phyloP scores from a whole-genome alignment of 106 monocot species.

The Narthecium ossifragum region DNA sequence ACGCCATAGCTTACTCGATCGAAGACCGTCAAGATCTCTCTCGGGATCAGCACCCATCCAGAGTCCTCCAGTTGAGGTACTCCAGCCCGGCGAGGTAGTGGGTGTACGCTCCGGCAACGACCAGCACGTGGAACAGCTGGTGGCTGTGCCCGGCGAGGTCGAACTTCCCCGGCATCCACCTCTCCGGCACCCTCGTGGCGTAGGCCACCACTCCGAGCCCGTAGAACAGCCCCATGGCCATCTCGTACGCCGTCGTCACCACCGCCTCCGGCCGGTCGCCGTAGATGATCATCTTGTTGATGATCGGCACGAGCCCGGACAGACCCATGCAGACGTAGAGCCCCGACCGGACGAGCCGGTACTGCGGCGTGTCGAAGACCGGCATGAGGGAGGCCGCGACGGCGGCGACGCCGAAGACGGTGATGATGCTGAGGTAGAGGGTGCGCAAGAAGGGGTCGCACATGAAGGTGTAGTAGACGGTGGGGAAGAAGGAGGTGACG shows the following conservation, averaged over 20 bases:
- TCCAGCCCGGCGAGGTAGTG: constrained; percentile 62
- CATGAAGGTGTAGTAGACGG: constrained; percentile 71
- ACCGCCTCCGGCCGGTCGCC: constrained; percentile 47
- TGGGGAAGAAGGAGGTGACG: constrained; percentile 78
- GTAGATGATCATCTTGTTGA: constrained; percentile 53
- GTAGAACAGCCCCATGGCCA: constrained; percentile 48
- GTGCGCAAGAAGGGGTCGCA: constrained; percentile 56
- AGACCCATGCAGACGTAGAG: constrained; percentile 67
- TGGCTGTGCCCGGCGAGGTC: constrained; percentile 71
- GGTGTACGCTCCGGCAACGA: constrained; percentile 68
- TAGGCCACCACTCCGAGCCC: constrained; percentile 56
- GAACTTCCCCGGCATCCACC: constrained; percentile 74
- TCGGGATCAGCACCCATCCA: constrained; percentile 29
- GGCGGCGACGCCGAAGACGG: constrained; percentile 46
- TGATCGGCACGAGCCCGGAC: constrained; percentile 60
- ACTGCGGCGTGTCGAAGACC: constrained; percentile 44
- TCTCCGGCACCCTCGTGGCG: constrained; percentile 52
- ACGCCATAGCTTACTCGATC: not conserved
- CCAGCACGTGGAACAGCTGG: constrained; percentile 70
- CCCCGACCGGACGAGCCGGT: constrained; percentile 32
- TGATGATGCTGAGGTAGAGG: constrained; percentile 65
- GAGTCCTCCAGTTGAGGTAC: constrained; percentile 64
- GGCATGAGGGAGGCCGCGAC: constrained; percentile 48
- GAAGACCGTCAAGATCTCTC: no score
- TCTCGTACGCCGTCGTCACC: constrained; percentile 51